Evolutionary conservation across 768 basidiomycete genomes (phyloP).

Genomic region (Collybia nuda): DNA sequence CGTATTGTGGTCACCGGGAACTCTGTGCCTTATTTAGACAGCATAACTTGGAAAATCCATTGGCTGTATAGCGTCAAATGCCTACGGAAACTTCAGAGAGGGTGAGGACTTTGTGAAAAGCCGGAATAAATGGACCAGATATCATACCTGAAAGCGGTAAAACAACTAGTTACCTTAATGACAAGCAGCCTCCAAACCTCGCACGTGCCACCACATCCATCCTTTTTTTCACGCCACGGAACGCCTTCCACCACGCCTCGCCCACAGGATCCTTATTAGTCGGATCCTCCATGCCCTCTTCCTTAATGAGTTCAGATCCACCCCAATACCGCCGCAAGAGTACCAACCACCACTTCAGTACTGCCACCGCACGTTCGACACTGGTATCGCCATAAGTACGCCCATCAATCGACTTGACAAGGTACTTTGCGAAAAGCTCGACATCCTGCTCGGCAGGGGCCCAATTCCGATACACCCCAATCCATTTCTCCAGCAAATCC

Average conservation of each 20-base stretch:
- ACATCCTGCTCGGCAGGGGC: conserved; percentile 77
- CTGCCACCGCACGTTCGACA: conserved; percentile 65
- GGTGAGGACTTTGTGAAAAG: too few relatives aligned
- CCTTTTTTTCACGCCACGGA: conserved; percentile 62
- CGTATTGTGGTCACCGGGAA: too few relatives aligned
- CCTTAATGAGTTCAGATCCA: conserved; percentile 46
- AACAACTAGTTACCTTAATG: conserved; percentile 46
- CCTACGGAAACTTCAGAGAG: too few relatives aligned
- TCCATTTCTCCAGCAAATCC: conserved; percentile 72
- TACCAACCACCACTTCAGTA: conserved; percentile 83
- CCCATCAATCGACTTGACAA: conserved; percentile 68
- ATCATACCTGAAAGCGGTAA: too few relatives aligned
- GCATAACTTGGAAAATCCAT: too few relatives aligned
- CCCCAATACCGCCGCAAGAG: conserved; percentile 67
- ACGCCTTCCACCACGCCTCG: conserved; percentile 81
- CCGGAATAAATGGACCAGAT: too few relatives aligned
- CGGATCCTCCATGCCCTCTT: conserved; percentile 26
- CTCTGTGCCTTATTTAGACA: too few relatives aligned
- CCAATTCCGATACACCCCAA: conserved; percentile 55
- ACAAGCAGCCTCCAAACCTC: conserved; percentile 73
- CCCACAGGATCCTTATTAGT: conserved; percentile 47
- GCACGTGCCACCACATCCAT: conserved; percentile 66
- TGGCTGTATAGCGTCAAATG: too few relatives aligned
- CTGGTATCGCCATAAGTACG: conserved; percentile 53
- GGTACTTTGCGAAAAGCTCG: conserved; percentile 69